Conservation (phyloP, 345 rosid species). For the Orychophragmus violaceus region DNA sequence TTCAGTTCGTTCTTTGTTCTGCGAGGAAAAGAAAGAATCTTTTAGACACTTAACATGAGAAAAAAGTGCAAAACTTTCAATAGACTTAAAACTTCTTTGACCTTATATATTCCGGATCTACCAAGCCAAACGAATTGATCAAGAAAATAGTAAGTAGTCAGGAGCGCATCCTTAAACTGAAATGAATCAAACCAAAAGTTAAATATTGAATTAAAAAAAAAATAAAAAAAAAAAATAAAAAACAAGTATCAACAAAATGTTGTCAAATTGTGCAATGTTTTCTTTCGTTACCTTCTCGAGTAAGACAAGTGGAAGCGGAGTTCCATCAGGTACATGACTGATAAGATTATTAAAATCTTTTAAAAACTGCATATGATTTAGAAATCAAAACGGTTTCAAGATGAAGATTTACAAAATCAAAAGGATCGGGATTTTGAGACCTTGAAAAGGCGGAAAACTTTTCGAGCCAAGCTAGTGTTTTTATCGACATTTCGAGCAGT, state of each 20-base stretch:
- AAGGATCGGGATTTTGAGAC: too few species aligned
- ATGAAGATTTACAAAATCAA: not conserved
- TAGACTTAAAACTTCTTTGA: conserved; percentile 17
- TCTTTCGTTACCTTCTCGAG: conserved; percentile 70
- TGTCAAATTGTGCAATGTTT: too few species aligned
- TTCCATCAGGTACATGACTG: conserved; percentile 85
- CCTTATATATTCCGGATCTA: conserved; percentile 93
- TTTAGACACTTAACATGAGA: too few species aligned
- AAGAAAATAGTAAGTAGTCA: conserved; percentile 90
- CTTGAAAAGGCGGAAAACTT: conserved; percentile 97
- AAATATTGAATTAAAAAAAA: not conserved
- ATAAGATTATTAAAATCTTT: conserved; percentile 84
- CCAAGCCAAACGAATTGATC: conserved; percentile 98
- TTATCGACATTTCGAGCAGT: conserved; percentile 92
- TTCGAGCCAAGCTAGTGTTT: conserved; percentile 92
- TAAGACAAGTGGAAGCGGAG: conserved; percentile 83
- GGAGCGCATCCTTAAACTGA: conserved; percentile 86
- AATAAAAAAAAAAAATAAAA: too few species aligned
- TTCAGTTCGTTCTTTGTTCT: conserved; percentile 91
- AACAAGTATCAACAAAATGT: too few species aligned
- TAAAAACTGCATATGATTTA: conserved; percentile 58
- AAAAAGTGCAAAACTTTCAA: too few species aligned
- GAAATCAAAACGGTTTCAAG: conserved; percentile 7
- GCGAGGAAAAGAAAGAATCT: too few species aligned
- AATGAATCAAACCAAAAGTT: conserved; percentile 11